Conservation (phyloP, 2,329 filamentous ascomycete genomes). For the Ophiostoma angusticollis region DNA sequence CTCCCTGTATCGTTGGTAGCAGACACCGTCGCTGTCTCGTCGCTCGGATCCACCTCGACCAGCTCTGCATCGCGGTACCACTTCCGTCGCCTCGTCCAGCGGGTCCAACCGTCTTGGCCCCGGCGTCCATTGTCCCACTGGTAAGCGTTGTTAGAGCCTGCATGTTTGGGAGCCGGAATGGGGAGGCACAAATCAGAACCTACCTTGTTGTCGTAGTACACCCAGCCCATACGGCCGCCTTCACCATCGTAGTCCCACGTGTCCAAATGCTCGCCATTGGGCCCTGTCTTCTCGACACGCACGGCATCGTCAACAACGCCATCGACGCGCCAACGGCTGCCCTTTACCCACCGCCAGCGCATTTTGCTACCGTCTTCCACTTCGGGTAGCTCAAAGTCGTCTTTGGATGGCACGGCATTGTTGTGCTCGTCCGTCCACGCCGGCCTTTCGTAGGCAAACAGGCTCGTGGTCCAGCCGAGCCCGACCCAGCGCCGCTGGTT, state of each 20-base stretch:
- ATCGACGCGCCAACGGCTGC: constrained; percentile 77
- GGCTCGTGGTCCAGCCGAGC: constrained; percentile 82
- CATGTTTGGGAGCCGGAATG: too few relatives aligned
- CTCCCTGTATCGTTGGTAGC: constrained; percentile 30
- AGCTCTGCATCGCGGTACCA: constrained; percentile 96
- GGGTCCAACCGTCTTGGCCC: constrained; percentile 80
- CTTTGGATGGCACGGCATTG: constrained; percentile 63
- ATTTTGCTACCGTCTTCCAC: constrained; percentile 46
- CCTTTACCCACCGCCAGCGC: constrained; percentile 67
- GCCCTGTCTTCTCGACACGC: constrained; percentile 11
- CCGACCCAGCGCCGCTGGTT: constrained; percentile 94
- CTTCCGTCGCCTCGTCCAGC: constrained; percentile 84
- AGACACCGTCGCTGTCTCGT: constrained; percentile 18
- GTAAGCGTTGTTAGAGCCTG: too few relatives aligned
- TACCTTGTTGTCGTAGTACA: constrained; percentile 97
- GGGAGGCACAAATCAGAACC: too few relatives aligned
- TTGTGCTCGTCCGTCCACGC: constrained; percentile 96
- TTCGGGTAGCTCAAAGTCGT: constrained; percentile 51
- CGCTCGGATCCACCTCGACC: constrained; percentile 50
- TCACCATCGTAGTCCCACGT: constrained; percentile 42
- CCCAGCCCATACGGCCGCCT: constrained; percentile 68
- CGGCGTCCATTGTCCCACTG: constrained; percentile 84
- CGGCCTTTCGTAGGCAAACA: constrained; percentile 80
- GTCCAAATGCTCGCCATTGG: constrained; percentile 22
- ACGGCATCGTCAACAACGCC: constrained; percentile 46